Base-by-base conservation (phyloP, 352 stramenopile genomes). In the Phytophthora macrochlamydospora region DNA sequence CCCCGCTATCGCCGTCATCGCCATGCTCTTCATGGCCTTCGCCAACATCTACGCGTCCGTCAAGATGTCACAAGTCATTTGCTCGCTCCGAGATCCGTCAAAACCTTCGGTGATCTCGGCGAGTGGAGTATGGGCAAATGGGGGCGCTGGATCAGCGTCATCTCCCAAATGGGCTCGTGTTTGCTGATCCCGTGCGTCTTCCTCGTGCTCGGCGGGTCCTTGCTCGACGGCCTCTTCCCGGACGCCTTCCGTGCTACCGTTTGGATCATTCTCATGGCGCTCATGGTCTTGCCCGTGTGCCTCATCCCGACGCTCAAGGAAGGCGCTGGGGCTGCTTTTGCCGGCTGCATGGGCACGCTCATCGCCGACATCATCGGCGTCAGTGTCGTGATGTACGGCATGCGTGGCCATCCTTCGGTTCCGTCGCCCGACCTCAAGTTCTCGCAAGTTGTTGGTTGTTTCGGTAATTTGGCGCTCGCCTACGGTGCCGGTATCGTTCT, bases 1-100 rank as follows among this genome's bases (percentile, higher is more conserved):
- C 2, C 75, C 74, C 12, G 54, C 50, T 8, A 65, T 78, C 35
- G 76, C 73, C 14, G 61, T 59, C 7, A 45, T 78, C 32, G 76
- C 67, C 24, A 67, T 81, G 38, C 28, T 76, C 2, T 82, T 85
- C 65, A 85, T 85, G 76, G 76, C 73, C 3, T 67, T 75, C 38
- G 71, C 74, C 58, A 85, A 85, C 65, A 57, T 83, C 52, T 85
- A 83, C 55, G 67, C 73, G 1, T 72, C 73, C 7, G 66, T 85
- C n/a, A 13, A 65, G 9, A 65, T 58, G 51, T 78, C 67, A 57
- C 80, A 77, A 55, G 64, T 76, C 35, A 66, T 87, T 61, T 87
- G 7, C 52, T 67, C 1, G 78, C 78, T 11, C 78, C 78, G 4
- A 62, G 54, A 35, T 62, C 57, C 5, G 74, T 87, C 2, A 64